Conservation (phyloP, 805 yeast species). For the Candida coquimbonensis region DNA sequence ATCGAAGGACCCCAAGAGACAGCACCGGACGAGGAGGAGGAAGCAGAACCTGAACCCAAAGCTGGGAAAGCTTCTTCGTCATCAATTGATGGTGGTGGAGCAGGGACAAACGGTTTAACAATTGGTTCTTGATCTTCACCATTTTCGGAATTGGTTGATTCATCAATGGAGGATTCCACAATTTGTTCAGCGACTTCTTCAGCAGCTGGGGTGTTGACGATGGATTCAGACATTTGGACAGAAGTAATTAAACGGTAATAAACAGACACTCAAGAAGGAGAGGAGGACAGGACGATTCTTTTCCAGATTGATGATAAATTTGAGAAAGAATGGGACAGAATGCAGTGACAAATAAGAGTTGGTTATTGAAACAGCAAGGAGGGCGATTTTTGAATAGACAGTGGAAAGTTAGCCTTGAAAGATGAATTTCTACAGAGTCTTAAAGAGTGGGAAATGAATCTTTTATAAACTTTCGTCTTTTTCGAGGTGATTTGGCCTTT, state of each 20-base stretch:
- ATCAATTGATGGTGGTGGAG: slow-evolving; percentile 30
- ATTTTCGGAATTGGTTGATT: neutral
- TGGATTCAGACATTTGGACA: slow-evolving; percentile 6
- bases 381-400: too few species aligned
- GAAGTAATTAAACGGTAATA: slow-evolving; percentile 1
- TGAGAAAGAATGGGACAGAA: neutral
- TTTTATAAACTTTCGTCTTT: neutral
- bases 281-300: neutral
- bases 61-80: slow-evolving; percentile 61
- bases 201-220: neutral
- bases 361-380: too few species aligned
- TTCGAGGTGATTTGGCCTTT: slow-evolving; percentile 1
- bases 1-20: slow-evolving; percentile 40
- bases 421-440: too few species aligned
- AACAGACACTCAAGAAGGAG: neutral
- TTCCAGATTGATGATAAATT: neutral
- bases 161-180: neutral
- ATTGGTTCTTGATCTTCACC: slow-evolving; percentile 5
- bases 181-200: neutral
- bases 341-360: neutral
- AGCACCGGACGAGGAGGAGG: slow-evolving; percentile 22
- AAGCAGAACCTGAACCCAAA: slow-evolving; percentile 52
- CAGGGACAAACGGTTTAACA: slow-evolving; percentile 14
- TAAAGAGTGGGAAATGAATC: neutral
- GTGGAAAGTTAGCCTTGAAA: too few species aligned